Evolutionary conservation across 78 protist species (phyloP).

Genomic region (Creolimax fragrantissima): DNA sequence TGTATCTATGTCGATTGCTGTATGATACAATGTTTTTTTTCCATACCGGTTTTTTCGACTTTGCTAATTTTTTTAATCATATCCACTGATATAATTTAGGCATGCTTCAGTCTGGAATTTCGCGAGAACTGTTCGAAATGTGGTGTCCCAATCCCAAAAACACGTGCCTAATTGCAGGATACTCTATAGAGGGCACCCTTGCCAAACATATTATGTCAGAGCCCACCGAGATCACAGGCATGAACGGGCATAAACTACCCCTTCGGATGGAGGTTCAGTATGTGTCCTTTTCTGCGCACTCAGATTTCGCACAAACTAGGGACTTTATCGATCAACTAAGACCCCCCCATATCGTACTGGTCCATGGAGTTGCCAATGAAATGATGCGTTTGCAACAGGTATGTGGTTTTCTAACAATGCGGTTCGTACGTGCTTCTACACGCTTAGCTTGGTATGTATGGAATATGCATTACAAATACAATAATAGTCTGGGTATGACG

Average conservation of each 20-base stretch:
- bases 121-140: conserved; percentile 77
- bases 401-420: not conserved
- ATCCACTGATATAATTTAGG: too few species aligned
- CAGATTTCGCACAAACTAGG: conserved; percentile 77
- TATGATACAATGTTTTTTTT: too few species aligned
- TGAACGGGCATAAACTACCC: conserved; percentile 49
- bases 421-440: not conserved
- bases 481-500: too few species aligned
- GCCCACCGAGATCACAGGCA: conserved; percentile 33
- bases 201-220: conserved; percentile 52
- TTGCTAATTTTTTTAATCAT: too few species aligned
- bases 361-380: conserved; percentile 78
- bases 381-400: conserved; percentile 52
- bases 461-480: too few species aligned
- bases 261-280: conserved; percentile 40
- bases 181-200: conserved; percentile 85
- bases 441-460: not conserved
- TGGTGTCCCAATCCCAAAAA: conserved; percentile 72
- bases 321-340: conserved; percentile 66
- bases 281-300: conserved; percentile 89
- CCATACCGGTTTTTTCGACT: too few species aligned
- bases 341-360: conserved; percentile 75
- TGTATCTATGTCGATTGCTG: too few species aligned
- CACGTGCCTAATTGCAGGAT: conserved; percentile 82
- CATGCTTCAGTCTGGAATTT: conserved; percentile 61